Base-by-base conservation (phyloP, 352 stramenopile genomes). In the Phytopythium helicoides region DNA sequence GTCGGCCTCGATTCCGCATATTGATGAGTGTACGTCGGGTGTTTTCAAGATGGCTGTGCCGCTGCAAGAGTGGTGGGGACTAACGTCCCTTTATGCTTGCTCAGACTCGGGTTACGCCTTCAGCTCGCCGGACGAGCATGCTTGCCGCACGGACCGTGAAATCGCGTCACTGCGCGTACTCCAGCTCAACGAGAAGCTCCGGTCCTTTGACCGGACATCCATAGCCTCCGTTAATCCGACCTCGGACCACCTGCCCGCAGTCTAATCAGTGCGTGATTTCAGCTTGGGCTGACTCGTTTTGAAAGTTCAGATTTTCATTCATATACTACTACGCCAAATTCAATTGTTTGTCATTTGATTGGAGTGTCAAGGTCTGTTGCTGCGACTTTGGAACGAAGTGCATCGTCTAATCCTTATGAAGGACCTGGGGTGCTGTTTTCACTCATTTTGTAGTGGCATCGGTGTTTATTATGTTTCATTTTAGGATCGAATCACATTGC, bases 31-130 rank as follows among this genome's bases (percentile, higher is more conserved):
- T 72, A 80, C 47, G 56, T 65, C 53, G 48, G 28, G 54, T 14
- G 25, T 7, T 35, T 7, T 16, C 4, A 14, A 1, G 23, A 6
- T 12, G 16, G 22, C 3, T 33, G 19, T 25, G 23, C 16, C 37
- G 37, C 16, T 42, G 37, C 37, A 23, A 11, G 19, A 15, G 39
- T 19, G 12, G 11, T 28, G 34, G 23, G 58, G 16, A 36, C n/a
- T 59, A 26, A 23, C 39, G 39, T 58, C 40, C 35, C 50, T 57
- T 26, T 49, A 50, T 19, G 11, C 39, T 50, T 54, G 57, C 58
- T 28, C 19, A 89, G 71, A 82, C 37, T 71, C 62, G 14, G 71
- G 73, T 47, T 83, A 69, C 57, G 65, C 73, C 12, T 81, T 86
- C 60, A 85, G 62, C 61, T 68, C 72, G 11, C 51, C 68, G 6